Evolutionary conservation across 805 yeast genomes (phyloP), one percentile per base, ranked within the genome.

Genomic region (Ascoidea tarda): DNA sequence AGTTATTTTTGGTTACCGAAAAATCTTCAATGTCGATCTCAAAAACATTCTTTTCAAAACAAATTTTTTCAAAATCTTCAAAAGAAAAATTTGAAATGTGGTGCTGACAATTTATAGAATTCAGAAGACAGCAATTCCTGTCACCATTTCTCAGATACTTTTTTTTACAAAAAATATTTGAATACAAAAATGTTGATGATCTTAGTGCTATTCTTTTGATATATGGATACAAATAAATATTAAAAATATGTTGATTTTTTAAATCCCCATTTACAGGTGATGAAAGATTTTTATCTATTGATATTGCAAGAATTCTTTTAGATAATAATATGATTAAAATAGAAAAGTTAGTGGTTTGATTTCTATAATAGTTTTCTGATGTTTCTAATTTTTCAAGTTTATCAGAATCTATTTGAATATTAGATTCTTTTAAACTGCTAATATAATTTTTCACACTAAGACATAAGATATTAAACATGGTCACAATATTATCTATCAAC

Each of bases 281-380:
- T 48, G 50, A 54, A 32, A 53, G 49, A 16, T 51, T 50, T 4
- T 50, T 52, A n/a, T 50, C 55, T 42, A 56, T 38, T 38, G 44
- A 38, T 42, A 56, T 4, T 38, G 44, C 8, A 38, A 38, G 44
- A 33, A 54, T 52, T 16, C 48, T 50, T 32, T 51, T 49, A 6
- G 56, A 32, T 14, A 31, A 16, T 28, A 46, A 50, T 42, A 56
- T 44, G 4, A 49, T 32, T 32, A 52, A 52, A 16, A 56, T 51
- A 33, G 51, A 57, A 50, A 54, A 50, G 47, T 56, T 56, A 6
- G 46, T 49, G 16, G 54, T 49, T 46, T 56, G 58, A 33, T 56
- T 56, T 5, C 49, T 46, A 46, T 52, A 56, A 46, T 48, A 56
- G 45, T 54, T 54, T 6, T 47, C 48, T 6, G 50, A 48, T 33